These are phyloP conservation scores for Lecanicillium sp. DNA, from an alignment of 2,329 filamentous ascomycete species.

Conservation along the genomic window DNA sequence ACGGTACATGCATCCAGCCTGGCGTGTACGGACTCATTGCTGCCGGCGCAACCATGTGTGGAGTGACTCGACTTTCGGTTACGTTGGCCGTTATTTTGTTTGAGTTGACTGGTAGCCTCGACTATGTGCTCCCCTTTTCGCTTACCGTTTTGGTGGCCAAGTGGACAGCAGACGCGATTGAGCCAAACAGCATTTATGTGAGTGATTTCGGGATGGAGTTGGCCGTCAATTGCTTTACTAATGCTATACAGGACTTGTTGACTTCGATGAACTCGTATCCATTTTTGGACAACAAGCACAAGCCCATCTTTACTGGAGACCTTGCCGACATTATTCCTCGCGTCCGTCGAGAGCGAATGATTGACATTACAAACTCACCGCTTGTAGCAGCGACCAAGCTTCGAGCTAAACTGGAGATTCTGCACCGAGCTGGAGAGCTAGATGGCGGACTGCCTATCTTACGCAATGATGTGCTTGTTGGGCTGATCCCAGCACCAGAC, in stretches of 20 bases:
- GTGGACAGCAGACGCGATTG: slow-evolving; percentile 93
- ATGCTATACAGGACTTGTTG: slow-evolving; percentile 59
- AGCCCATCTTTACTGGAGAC: slow-evolving; percentile 82
- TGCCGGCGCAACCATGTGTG: slow-evolving; percentile 95
- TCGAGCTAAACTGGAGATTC: slow-evolving; percentile 68
- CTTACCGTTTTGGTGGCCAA: slow-evolving; percentile 90
- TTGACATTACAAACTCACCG: slow-evolving; percentile 80
- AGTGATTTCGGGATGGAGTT: slow-evolving; percentile 20
- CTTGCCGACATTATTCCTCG: slow-evolving; percentile 79
- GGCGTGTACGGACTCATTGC: slow-evolving; percentile 96
- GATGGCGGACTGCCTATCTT: slow-evolving; percentile 88
- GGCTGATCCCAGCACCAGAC: slow-evolving; percentile 87
- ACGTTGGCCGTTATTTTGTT: slow-evolving; percentile 93
- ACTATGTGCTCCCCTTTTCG: slow-evolving; percentile 93
- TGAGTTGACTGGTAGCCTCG: slow-evolving; percentile 86
- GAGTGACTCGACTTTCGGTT: slow-evolving; percentile 86
- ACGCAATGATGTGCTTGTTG: slow-evolving; percentile 69
- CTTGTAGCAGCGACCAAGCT: slow-evolving; percentile 70
- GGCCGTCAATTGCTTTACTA: slow-evolving; percentile 5
- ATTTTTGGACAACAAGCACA: slow-evolving; percentile 93
- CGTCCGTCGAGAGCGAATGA: slow-evolving; percentile 65
- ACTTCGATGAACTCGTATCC: slow-evolving; percentile 98
- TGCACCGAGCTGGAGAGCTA: slow-evolving; percentile 80
- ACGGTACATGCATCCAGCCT: slow-evolving; percentile 82
- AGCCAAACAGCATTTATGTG: slow-evolving; percentile 88